These are phyloP conservation scores for Trichoderma sp. DNA, from an alignment of 2,329 filamentous ascomycete genomes.

Conservation along the genomic window DNA sequence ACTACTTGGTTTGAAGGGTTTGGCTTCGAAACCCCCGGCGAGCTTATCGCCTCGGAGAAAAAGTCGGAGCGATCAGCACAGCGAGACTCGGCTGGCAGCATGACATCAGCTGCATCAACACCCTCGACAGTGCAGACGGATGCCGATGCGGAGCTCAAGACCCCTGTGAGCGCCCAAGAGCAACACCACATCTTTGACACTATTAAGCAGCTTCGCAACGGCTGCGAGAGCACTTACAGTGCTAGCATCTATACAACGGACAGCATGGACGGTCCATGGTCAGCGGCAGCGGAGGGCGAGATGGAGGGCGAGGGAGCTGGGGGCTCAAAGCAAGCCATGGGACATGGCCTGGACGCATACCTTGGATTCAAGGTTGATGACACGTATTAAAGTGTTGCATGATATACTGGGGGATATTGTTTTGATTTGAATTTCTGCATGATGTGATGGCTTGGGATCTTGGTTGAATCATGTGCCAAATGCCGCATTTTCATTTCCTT, in stretches of 20 bases:
- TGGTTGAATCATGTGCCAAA: constrained; percentile 2
- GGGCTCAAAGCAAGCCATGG: constrained; percentile 35
- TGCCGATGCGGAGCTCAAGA: constrained; percentile 37
- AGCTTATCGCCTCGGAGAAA: constrained; percentile 33
- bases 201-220: constrained; percentile 33
- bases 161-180: constrained; percentile 31
- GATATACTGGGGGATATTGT: not conserved
- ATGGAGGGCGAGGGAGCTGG: constrained; percentile 27
- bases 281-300: not conserved
- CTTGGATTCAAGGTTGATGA: constrained; percentile 12
- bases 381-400: not conserved
- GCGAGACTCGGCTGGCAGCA: constrained; percentile 21
- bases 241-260: constrained; percentile 10
- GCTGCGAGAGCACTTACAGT: constrained; percentile 18
- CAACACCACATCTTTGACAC: constrained; percentile 27
- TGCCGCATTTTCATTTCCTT: constrained; percentile 17
- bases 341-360: constrained; percentile 5
- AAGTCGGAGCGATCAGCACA: constrained; percentile 27
- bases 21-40: constrained; percentile 44
- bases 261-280: not conserved
- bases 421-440: constrained; percentile 13
- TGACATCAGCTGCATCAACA: constrained; percentile 24
- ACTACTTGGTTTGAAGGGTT: constrained; percentile 51
- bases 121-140: constrained; percentile 32
- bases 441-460: constrained; percentile 3